Evolutionary conservation across 2,329 filamentous ascomycete species (phyloP).

Genomic region (Aspergillus sp.): DNA sequence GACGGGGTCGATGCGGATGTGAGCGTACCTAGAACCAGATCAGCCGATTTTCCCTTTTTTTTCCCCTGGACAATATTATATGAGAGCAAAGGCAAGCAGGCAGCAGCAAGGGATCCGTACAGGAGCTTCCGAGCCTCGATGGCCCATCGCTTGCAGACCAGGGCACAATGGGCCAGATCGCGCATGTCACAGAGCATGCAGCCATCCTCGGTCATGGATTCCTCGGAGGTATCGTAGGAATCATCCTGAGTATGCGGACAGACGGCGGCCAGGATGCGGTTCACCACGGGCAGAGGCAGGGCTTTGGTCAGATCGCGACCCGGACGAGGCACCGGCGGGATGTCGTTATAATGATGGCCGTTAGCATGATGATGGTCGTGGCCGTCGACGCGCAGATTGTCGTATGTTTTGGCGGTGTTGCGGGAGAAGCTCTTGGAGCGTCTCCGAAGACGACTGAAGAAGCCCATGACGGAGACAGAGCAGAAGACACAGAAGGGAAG

Average conservation of each 20-base stretch:
- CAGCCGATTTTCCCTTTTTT: too few relatives aligned
- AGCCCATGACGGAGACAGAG: constrained; percentile 20
- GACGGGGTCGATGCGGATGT: constrained; percentile 85
- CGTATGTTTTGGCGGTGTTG: constrained; percentile 15
- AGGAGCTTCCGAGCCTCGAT: constrained; percentile 47
- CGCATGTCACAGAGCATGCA: constrained; percentile 93
- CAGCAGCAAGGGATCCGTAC: constrained; percentile 39
- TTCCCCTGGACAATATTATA: too few relatives aligned
- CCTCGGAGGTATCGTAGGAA: constrained; percentile 73
- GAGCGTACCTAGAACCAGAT: constrained; percentile 58
- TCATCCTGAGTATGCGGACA: constrained; percentile 75
- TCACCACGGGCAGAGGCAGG: constrained; percentile 62
- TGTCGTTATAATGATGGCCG: constrained; percentile 8
- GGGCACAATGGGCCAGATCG: constrained; percentile 71
- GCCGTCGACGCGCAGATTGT: constrained; percentile 10
- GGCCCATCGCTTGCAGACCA: constrained; percentile 67
- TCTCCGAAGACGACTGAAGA: constrained; percentile 22
- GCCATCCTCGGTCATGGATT: constrained; percentile 65
- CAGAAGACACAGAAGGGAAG: neutral
- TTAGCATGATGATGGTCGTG: neutral
- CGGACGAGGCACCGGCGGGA: constrained; percentile 12
- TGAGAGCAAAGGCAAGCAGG: too few relatives aligned
- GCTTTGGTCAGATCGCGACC: constrained; percentile 36
- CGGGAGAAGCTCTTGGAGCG: constrained; percentile 21
- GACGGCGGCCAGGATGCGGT: constrained; percentile 69